Conservation (phyloP, 176 grass and related monocot genomes). For the Musa troglodytarum region DNA sequence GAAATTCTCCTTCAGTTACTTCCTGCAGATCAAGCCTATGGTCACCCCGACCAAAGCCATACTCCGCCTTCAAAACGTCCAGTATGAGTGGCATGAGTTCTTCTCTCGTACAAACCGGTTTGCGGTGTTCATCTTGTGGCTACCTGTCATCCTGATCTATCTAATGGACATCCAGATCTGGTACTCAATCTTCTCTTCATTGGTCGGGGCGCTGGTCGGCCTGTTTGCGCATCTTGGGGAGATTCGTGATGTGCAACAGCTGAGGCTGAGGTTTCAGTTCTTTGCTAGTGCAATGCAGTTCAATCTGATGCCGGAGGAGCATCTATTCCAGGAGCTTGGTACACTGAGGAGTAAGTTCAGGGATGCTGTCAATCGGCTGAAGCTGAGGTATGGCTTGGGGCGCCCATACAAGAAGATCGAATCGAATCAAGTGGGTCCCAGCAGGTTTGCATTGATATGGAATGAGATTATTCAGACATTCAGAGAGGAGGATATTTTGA, state of each 20-base stretch:
- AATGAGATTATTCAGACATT: conserved; percentile 90
- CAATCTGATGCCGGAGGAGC: conserved; percentile 86
- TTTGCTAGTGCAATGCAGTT: conserved; percentile 98
- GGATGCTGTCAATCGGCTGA: conserved; percentile 67
- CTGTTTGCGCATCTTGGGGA: conserved; percentile 91
- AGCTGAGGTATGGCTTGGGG: conserved; percentile 84
- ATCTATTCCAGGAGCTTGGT: conserved; percentile 30
- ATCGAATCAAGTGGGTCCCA: conserved; percentile 67
- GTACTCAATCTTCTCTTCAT: conserved; percentile 84
- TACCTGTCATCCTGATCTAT: conserved; percentile 82
- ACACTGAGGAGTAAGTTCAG: conserved; percentile 47
- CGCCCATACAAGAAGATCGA: conserved; percentile 82
- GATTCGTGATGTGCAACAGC: conserved; percentile 79
- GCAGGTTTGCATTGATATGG: conserved; percentile 86
- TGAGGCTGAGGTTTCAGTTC: conserved; percentile 93
- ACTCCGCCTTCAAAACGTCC: conserved; percentile 34
- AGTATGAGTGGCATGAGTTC: conserved; percentile 83
- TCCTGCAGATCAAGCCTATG: conserved; percentile 89
- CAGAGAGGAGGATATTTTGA: conserved; percentile 90
- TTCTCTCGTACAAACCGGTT: conserved; percentile 70
- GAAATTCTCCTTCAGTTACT: conserved; percentile 89
- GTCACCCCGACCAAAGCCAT: conserved; percentile 68
- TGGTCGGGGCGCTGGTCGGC: conserved; percentile 64
- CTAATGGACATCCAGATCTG: conserved; percentile 98
- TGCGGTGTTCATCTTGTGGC: conserved; percentile 65